Base-by-base conservation (phyloP, 805 yeast species). In the Myxozyma monticola region DNA sequence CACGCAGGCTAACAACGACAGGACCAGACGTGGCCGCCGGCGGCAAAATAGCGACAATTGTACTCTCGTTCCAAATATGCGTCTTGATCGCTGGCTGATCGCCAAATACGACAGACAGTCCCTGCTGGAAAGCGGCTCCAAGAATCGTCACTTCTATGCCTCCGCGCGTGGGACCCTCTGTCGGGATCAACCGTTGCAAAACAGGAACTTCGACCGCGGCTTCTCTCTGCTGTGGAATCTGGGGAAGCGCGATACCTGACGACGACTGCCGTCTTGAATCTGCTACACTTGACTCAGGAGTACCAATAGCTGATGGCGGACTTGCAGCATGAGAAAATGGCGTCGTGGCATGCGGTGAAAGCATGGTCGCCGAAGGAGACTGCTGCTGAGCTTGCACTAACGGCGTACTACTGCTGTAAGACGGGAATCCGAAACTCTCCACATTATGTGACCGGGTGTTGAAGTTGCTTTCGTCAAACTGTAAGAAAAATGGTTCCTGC, bases 1-100 rank as follows among this genome's bases (percentile, higher is more conserved):
- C 78, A 48, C 79, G 81, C 58, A 93, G 84, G n/a, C 90, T 78
- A 2, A 93, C 97, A 48, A 86, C 73, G 2, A 93, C 99, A 59
- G 90, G 96, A 0, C 98, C 98, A 0, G 96, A 84, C 50, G 78
- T 80, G 9, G 84, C 70, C 1, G 97, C 87, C 2, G 99, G 97
- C 2, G 99, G 99, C 42, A 93, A 72, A 62, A 86, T 88, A 0
- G 98, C 88, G 1, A 93, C 96, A 46, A 93, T 85, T 0, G 99
- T 93, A 1, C 93, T 78, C 34, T 86, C 93, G 40, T 95, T 87
- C 99, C 99, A 93, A 68, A 96, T 90, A 63, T 89, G 96, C 0
- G 97, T 88, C 2, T 93, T 85, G 10, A 63, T 59, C 1, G 74
- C 68, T 6, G 60, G 61, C 26, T 43, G 52, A 20, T 69, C 81